phyloP scores from a whole-genome alignment of 108 stramenopile genomes.

The Nannochloropsis oceanica region DNA sequence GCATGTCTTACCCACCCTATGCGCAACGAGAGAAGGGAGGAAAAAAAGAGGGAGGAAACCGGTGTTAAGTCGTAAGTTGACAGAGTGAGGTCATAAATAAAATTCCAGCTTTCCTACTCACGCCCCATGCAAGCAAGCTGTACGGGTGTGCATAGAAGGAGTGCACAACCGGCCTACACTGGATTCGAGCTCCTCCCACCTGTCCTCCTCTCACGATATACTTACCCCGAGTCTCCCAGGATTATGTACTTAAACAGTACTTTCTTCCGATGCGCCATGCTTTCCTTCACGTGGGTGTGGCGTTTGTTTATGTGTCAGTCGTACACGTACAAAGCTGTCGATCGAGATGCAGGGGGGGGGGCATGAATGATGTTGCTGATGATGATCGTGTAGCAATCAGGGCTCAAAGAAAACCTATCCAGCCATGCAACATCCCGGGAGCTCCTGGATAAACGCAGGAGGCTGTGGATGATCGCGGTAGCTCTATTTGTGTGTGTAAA shows the following conservation, averaged over 20 bases:
- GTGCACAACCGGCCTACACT: neutral
- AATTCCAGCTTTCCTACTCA: neutral
- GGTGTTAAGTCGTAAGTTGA: neutral
- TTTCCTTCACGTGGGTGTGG: no score
- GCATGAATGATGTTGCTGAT: no score
- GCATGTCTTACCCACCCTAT: constrained; percentile 90
- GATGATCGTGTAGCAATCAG: no score
- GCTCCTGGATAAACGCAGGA: no score
- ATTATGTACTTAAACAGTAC: constrained; percentile 82
- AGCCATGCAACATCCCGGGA: no score
- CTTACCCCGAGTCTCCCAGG: constrained; percentile 66
- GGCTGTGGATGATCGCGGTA: no score
- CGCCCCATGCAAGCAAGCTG: constrained; percentile 30
- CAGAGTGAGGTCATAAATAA: neutral
- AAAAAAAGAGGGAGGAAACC: neutral
- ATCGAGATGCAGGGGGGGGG: no score
- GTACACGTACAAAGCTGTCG: no score
- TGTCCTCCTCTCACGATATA: neutral
- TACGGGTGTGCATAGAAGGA: neutral
- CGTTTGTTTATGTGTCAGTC: no score
- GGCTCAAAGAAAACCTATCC: no score
- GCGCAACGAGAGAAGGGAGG: neutral
- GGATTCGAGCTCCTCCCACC: neutral
- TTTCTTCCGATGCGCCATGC: constrained; percentile 51
- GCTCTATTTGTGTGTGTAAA: no score